phyloP scores from a whole-genome alignment of 352 stramenopile species.

The Phytophthora nicotianae region DNA sequence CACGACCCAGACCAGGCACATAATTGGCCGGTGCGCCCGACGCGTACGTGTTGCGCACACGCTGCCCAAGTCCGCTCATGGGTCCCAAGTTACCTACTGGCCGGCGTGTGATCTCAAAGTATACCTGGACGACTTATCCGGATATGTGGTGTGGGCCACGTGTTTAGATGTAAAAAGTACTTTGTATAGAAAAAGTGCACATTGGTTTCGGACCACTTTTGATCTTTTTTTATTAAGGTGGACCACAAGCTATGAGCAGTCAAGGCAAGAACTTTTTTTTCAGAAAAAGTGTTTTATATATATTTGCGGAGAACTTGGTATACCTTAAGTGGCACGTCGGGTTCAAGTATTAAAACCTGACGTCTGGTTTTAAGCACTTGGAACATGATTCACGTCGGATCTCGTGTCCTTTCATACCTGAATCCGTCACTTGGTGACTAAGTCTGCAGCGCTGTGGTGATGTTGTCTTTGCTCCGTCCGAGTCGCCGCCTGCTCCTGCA shows the following conservation, averaged over 20 bases:
- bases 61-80: conserved; percentile 81
- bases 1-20: conserved; percentile 94
- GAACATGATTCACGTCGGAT: conserved; percentile 5
- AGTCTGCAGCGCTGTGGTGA: conserved; percentile 35
- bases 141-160: neutral
- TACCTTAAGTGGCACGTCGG: no score
- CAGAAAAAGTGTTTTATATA: no score
- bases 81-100: no score
- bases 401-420: conserved; percentile 21
- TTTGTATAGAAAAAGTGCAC: no score
- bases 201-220: no score
- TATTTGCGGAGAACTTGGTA: no score
- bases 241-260: no score
- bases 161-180: neutral
- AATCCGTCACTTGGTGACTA: conserved; percentile 10
- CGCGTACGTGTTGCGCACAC: conserved; percentile 81
- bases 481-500: conserved; percentile 25
- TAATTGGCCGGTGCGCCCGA: conserved; percentile 94
- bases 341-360: conserved; percentile 4
- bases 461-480: conserved; percentile 51
- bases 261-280: no score
- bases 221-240: no score
- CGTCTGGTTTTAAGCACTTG: neutral
- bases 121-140: neutral
- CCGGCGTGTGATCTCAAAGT: no score